These are phyloP conservation scores for Fusarium lyarnte DNA, from an alignment of 2,329 filamentous ascomycete genomes.

Conservation along the genomic window DNA sequence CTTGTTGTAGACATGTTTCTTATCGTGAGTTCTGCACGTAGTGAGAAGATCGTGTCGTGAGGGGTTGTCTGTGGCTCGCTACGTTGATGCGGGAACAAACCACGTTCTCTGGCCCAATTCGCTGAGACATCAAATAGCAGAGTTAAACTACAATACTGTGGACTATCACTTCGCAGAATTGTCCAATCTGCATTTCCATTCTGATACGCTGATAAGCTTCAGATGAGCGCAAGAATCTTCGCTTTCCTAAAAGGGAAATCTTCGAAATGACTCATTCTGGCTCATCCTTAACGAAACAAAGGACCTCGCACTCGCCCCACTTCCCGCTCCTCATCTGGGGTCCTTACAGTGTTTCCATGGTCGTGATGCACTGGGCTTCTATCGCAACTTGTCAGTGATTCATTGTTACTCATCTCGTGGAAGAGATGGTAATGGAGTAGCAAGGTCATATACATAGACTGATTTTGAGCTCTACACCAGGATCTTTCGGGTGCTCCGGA, in stretches of 20 bases:
- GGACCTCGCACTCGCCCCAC: background rate
- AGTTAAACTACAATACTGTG: background rate
- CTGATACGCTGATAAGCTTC: too few relatives aligned
- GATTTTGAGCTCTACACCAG: background rate
- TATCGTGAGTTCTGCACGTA: background rate
- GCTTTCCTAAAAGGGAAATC: slow-evolving; percentile 26
- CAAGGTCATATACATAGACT: background rate
- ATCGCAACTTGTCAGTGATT: slow-evolving; percentile 38
- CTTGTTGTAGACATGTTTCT: background rate
- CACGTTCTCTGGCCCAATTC: background rate
- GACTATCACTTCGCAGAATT: background rate
- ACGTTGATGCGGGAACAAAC: background rate
- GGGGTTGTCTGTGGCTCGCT: background rate
- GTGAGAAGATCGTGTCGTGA: background rate
- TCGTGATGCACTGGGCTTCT: slow-evolving; percentile 14
- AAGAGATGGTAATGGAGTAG: background rate
- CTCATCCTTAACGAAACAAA: slow-evolving; percentile 38
- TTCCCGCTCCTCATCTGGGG: background rate
- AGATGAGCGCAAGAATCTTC: background rate
- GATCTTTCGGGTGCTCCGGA: background rate
- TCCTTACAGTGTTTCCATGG: slow-evolving; percentile 2
- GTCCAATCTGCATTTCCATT: background rate
- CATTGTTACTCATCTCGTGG: slow-evolving; percentile 37
- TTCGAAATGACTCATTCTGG: slow-evolving; percentile 48
- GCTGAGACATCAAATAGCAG: background rate